Conservation (phyloP, 176 grass and related monocot genomes). For the Carex pumila region DNA sequence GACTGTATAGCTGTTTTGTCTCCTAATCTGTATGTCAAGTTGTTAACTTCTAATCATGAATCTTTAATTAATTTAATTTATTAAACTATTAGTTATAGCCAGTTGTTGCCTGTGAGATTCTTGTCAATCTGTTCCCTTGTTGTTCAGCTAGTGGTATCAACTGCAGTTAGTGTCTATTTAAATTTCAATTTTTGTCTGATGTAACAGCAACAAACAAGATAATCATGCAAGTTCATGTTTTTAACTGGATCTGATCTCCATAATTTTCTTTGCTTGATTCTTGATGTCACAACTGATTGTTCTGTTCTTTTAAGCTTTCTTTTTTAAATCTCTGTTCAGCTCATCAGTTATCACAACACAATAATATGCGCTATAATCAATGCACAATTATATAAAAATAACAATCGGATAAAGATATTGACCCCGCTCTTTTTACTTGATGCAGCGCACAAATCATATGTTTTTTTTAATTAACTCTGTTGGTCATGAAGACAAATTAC, state of each 20-base stretch:
- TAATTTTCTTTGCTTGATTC: not conserved
- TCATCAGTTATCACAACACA: too few relatives aligned
- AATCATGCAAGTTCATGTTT: conserved; percentile 20
- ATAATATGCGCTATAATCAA: too few relatives aligned
- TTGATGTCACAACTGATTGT: not conserved
- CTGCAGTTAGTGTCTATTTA: not conserved
- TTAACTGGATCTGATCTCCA: not conserved
- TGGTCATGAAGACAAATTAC: too few relatives aligned
- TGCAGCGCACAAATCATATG: too few relatives aligned
- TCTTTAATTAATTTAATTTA: conserved; percentile 1
- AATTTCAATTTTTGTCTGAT: conserved; percentile 22
- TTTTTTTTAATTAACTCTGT: too few relatives aligned
- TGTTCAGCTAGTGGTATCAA: not conserved
- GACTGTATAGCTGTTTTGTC: conserved; percentile 5
- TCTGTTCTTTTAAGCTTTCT: not conserved
- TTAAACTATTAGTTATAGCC: not conserved
- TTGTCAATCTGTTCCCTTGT: conserved; percentile 11
- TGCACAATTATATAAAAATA: too few relatives aligned
- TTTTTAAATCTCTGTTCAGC: not conserved
- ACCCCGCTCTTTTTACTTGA: too few relatives aligned
- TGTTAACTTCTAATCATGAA: not conserved
- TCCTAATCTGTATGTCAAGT: not conserved
- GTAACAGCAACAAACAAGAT: conserved; percentile 5
- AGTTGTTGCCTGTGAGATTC: conserved; percentile 22
- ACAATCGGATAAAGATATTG: too few relatives aligned